phyloP scores from a whole-genome alignment of 2,329 filamentous ascomycete species.

The Aspergillus clavatus region DNA sequence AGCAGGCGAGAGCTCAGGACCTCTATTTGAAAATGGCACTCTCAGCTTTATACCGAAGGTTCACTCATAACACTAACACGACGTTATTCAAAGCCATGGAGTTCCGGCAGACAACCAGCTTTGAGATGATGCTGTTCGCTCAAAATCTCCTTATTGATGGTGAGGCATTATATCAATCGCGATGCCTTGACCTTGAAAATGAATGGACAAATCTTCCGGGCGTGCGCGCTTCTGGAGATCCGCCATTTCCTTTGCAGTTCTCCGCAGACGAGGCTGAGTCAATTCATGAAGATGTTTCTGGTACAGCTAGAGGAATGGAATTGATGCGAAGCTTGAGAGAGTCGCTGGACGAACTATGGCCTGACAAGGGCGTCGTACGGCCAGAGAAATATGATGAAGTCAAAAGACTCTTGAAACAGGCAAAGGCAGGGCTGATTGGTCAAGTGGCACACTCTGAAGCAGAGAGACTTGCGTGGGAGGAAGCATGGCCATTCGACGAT shows the following conservation, averaged over 20 bases:
- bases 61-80: constrained; percentile 5
- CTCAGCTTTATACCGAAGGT: constrained; percentile 7
- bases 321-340: constrained; percentile 9
- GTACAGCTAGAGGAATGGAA: too few species aligned
- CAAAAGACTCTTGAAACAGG: constrained; percentile 10
- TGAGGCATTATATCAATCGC: constrained; percentile 10
- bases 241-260: too few species aligned
- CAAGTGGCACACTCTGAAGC: constrained; percentile 8
- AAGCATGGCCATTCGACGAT: constrained; percentile 30
- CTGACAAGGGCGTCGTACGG: constrained; percentile 13
- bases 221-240: too few species aligned
- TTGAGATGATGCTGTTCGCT: constrained; percentile 11
- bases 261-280: too few species aligned
- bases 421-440: constrained; percentile 10
- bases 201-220: constrained; percentile 12
- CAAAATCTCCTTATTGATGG: constrained; percentile 12
- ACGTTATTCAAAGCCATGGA: constrained; percentile 10
- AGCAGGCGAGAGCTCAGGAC: constrained; percentile 6
- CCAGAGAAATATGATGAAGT: constrained; percentile 12
- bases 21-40: constrained; percentile 11
- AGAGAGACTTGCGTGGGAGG: constrained; percentile 11
- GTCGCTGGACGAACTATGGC: constrained; percentile 12
- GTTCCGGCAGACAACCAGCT: constrained; percentile 8
- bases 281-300: too few species aligned
- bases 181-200: constrained; percentile 7